Evolutionary conservation across 306 rosid species (phyloP).

Genomic region (Hippophae rhamnoides): DNA sequence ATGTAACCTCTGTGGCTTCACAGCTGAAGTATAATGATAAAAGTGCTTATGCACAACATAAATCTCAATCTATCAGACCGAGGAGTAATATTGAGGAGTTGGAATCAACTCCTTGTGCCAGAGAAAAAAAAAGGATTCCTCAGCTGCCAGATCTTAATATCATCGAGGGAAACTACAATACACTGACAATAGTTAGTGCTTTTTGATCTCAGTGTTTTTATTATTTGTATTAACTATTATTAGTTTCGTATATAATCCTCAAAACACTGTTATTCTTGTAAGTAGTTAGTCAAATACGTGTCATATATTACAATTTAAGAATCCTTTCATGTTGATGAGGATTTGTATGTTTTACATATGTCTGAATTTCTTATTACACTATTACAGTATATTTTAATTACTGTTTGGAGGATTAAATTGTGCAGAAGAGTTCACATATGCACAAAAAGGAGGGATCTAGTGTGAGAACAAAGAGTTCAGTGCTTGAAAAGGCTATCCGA

Average conservation of each 20-base stretch:
- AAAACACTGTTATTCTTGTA: too few species aligned
- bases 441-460: constrained; percentile 80
- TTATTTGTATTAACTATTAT: neutral
- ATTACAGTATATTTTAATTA: constrained; percentile 8
- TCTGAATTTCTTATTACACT: neutral
- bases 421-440: constrained; percentile 59
- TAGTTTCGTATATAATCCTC: neutral
- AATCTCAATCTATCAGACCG: constrained; percentile 55
- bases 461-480: constrained; percentile 63
- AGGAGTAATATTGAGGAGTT: constrained; percentile 32
- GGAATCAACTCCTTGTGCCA: constrained; percentile 38
- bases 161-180: constrained; percentile 39
- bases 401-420: constrained; percentile 16
- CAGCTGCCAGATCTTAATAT: constrained; percentile 60
- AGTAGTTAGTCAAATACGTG: too few species aligned
- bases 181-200: constrained; percentile 50
- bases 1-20: constrained; percentile 39
- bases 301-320: too few species aligned
- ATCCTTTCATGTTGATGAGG: too few species aligned
- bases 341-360: too few species aligned
- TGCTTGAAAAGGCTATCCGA: constrained; percentile 84
- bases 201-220: constrained; percentile 9
- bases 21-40: constrained; percentile 58
- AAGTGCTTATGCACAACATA: constrained; percentile 45
- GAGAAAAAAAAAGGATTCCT: constrained; percentile 55